A percentile compares a stretch with the other conserved stretches of the same genome.
Evolutionary conservation across 2,329 filamentous ascomycete species (phyloP).

Genomic region (Huntiella decipiens): DNA sequence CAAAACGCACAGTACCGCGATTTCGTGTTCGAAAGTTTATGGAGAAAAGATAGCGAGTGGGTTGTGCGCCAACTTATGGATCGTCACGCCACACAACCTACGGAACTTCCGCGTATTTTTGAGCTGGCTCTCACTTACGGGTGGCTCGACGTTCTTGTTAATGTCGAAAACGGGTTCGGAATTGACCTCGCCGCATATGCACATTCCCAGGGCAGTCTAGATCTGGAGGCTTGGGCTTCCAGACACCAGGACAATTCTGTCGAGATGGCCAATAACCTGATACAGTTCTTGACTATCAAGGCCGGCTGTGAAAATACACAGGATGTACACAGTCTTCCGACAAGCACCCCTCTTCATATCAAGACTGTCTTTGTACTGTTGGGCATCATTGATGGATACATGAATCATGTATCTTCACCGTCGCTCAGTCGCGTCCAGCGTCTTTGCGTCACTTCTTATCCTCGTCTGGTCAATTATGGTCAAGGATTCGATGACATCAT

Average conservation of each 20-base stretch:
- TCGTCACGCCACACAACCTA: slow-evolving; percentile 58
- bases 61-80: slow-evolving; percentile 64
- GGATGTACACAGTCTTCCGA: neutral
- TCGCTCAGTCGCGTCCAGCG: slow-evolving; percentile 69
- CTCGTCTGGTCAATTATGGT: slow-evolving; percentile 87
- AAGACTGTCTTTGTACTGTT: slow-evolving; percentile 71
- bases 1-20: slow-evolving; percentile 62
- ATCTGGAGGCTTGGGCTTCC: slow-evolving; percentile 64
- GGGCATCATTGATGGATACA: slow-evolving; percentile 55
- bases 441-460: slow-evolving; percentile 79
- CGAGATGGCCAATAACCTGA: slow-evolving; percentile 51
- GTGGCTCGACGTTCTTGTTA: slow-evolving; percentile 69
- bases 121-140: slow-evolving; percentile 57
- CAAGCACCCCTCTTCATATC: slow-evolving; percentile 57
- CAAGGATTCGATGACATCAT: slow-evolving; percentile 85
- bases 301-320: slow-evolving; percentile 46
- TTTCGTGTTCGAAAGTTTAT: slow-evolving; percentile 79
- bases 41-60: slow-evolving; percentile 80
- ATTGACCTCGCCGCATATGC: slow-evolving; percentile 74
- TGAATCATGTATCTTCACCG: slow-evolving; percentile 37
- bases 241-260: slow-evolving; percentile 46
- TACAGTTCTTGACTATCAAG: slow-evolving; percentile 71
- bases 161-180: slow-evolving; percentile 64
- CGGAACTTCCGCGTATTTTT: slow-evolving; percentile 24
- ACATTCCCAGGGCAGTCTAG: slow-evolving; percentile 61